Evolutionary conservation across 176 grass and related monocot species (phyloP).

Genomic region (Zea luxurians): DNA sequence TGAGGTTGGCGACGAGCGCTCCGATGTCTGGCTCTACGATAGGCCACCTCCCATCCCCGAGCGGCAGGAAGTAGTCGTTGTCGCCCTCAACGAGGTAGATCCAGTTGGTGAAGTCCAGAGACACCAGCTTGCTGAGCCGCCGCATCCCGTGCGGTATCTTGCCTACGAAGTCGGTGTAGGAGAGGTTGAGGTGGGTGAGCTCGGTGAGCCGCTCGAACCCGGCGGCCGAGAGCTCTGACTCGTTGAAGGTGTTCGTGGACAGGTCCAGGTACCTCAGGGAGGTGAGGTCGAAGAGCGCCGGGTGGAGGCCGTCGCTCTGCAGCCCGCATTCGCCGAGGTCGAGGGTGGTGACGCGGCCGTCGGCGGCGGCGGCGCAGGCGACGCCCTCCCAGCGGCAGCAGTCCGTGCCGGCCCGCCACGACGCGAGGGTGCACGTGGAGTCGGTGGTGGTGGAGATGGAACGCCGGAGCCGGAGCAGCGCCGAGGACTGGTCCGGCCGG

Average conservation of each 20-base stretch:
- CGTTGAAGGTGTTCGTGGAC: constrained; percentile 32
- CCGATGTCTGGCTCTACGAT: constrained; percentile 27
- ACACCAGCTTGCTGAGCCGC: constrained; percentile 36
- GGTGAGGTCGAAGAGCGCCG: constrained; percentile 43
- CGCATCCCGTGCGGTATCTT: constrained; percentile 35
- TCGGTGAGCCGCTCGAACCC: constrained; percentile 46
- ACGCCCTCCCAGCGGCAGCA: constrained; percentile 25
- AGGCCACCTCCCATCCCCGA: not conserved
- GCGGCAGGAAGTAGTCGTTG: not conserved
- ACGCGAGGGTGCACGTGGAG: not conserved
- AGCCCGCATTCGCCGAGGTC: constrained; percentile 29
- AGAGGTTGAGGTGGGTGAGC: constrained; percentile 63
- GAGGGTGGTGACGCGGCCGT: constrained; percentile 44
- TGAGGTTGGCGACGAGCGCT: constrained; percentile 44
- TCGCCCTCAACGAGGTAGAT: not conserved
- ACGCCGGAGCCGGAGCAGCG: constrained; percentile 45
- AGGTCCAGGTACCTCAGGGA: constrained; percentile 43
- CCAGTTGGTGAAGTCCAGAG: constrained; percentile 45
- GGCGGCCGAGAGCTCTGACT: not conserved
- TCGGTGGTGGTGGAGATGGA: constrained; percentile 30
- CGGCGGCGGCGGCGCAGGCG: not conserved
- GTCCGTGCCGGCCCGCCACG: not conserved
- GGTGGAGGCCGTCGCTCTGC: constrained; percentile 15
- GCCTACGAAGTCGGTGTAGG: constrained; percentile 35
- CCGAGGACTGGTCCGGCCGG: constrained; percentile 1